Evolutionary conservation across 2,329 filamentous ascomycete genomes (phyloP).

Genomic region (Colletotrichum cordylinicola): DNA sequence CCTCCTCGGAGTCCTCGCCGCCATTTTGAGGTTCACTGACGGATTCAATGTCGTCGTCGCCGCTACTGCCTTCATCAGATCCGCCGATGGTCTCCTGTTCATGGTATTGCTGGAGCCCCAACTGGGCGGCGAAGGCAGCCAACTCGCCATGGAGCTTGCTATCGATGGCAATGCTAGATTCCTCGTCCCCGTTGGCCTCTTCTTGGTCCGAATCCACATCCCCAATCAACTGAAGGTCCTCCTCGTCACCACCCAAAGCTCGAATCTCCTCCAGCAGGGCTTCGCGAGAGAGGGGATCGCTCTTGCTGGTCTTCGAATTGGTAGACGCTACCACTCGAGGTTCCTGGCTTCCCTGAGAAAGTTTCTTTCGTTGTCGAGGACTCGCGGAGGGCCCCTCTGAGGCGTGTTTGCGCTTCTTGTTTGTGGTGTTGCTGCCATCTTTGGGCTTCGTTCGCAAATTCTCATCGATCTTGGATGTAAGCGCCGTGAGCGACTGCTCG

Average conservation of each 20-base stretch:
- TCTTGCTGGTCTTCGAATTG: slow-evolving; percentile 22
- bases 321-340: slow-evolving; percentile 19
- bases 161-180: neutral
- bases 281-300: slow-evolving; percentile 28
- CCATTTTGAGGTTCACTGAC: neutral
- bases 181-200: slow-evolving; percentile 18
- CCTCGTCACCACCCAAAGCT: slow-evolving; percentile 69
- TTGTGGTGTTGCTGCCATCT: slow-evolving; percentile 52
- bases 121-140: slow-evolving; percentile 20
- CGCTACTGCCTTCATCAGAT: slow-evolving; percentile 27
- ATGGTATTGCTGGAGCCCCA: slow-evolving; percentile 16
- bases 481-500: slow-evolving; percentile 53
- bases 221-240: slow-evolving; percentile 66
- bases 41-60: slow-evolving; percentile 30
- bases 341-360: neutral
- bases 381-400: neutral
- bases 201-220: slow-evolving; percentile 49
- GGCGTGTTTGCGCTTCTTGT: slow-evolving; percentile 39
- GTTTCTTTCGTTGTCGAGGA: slow-evolving; percentile 10
- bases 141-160: slow-evolving; percentile 13
- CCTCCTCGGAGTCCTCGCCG: slow-evolving; percentile 30
- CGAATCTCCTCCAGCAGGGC: slow-evolving; percentile 67
- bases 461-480: slow-evolving; percentile 64
- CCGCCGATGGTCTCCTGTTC: slow-evolving; percentile 20
- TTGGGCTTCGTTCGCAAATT: slow-evolving; percentile 43